A percentile compares a stretch with the other conserved stretches of the same genome.
Conservation (phyloP, 2,329 filamentous ascomycete species). For the Claviceps paspali region DNA sequence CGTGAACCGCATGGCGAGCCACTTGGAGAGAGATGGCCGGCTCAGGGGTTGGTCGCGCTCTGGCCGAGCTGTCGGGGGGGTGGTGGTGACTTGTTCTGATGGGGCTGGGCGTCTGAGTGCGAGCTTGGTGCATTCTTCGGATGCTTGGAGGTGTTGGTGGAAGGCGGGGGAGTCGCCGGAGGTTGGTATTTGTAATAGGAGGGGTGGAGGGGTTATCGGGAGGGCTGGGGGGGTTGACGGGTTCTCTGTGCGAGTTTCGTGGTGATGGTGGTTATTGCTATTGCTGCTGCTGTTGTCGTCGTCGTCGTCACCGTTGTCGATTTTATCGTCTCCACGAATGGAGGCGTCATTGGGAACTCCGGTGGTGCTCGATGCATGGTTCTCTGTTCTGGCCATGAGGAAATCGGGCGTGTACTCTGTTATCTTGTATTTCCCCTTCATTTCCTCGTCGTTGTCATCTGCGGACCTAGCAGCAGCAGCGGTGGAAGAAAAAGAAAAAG, state of each 20-base stretch:
- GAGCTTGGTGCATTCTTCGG: background rate
- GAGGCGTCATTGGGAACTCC: background rate
- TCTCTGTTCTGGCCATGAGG: too few relatives aligned
- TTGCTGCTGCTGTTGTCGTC: background rate
- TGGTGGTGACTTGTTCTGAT: background rate
- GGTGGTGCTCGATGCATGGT: background rate
- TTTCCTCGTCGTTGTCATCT: slow-evolving; percentile 25
- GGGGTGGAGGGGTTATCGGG: too few relatives aligned
- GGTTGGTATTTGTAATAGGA: too few relatives aligned
- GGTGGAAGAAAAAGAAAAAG: too few relatives aligned
- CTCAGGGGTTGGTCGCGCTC: too few relatives aligned
- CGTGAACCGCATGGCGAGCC: background rate
- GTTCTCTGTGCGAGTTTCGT: background rate
- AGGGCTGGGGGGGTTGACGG: too few relatives aligned
- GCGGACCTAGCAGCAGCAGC: slow-evolving; percentile 13
- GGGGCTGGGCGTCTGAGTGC: background rate
- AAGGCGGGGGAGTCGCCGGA: background rate
- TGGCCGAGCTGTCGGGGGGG: too few relatives aligned
- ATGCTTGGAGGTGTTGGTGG: background rate
- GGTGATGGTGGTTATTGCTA: too few relatives aligned
- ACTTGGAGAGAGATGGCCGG: background rate
- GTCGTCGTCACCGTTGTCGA: too few relatives aligned
- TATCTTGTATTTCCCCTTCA: slow-evolving; percentile 15
- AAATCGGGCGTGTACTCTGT: background rate
- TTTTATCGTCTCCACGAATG: too few relatives aligned